Conservation (phyloP, 2,329 filamentous ascomycete genomes). For the Ambrosiella xylebori region DNA sequence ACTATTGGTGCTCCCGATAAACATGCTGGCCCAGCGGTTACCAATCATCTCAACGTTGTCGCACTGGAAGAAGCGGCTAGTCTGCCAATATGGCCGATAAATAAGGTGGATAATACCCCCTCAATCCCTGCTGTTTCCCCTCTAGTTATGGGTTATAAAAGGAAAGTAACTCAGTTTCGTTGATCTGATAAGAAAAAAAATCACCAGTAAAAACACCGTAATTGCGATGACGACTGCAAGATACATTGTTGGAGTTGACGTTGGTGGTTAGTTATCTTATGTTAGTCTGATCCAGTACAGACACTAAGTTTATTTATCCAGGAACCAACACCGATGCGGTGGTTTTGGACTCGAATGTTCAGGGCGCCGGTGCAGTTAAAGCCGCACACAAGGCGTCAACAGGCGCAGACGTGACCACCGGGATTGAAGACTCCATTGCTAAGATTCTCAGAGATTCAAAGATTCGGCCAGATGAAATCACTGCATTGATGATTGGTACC, state of each 20-base stretch:
- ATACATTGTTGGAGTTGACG: conserved; percentile 24
- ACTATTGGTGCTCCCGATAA: too few species aligned
- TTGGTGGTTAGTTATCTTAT: conserved; percentile 19
- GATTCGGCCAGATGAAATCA: conserved; percentile 21
- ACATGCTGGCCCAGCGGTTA: too few species aligned
- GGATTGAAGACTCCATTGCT: conserved; percentile 21
- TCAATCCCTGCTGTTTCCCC: not conserved
- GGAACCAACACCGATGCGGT: conserved; percentile 39
- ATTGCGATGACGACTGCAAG: conserved; percentile 12
- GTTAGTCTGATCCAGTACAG: not conserved
- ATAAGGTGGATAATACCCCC: not conserved
- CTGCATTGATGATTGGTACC: conserved; percentile 35
- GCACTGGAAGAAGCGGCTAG: too few species aligned
- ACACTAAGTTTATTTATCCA: not conserved
- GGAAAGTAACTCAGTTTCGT: not conserved
- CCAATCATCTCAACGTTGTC: too few species aligned
- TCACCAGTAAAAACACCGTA: not conserved
- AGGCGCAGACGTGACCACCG: conserved; percentile 29
- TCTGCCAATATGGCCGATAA: too few species aligned
- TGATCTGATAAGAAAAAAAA: conserved; percentile 8
- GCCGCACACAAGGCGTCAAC: conserved; percentile 30
- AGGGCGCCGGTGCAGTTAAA: conserved; percentile 9
- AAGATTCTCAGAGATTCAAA: conserved; percentile 1
- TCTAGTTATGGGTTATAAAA: not conserved
- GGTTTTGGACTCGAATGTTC: conserved; percentile 26